A percentile compares a stretch with the other conserved stretches of the same genome.
These are phyloP conservation scores for Logfia minima DNA, from an alignment of 129 eudicot genomes.

Conservation along the genomic window DNA sequence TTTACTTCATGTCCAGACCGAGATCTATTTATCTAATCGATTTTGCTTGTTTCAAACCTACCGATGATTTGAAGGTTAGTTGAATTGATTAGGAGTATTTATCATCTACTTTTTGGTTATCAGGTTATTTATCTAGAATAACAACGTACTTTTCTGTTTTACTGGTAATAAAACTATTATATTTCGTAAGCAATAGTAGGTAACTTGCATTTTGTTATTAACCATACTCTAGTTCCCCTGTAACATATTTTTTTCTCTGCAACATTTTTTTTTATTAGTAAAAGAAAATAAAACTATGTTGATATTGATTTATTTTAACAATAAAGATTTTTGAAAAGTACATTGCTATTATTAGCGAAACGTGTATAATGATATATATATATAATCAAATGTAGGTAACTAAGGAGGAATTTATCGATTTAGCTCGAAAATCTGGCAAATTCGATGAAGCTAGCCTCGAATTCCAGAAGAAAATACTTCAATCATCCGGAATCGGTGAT, in stretches of 20 bases:
- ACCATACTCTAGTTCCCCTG: neutral
- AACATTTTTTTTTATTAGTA: neutral
- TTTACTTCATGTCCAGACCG: constrained; percentile 82
- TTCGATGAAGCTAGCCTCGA: constrained; percentile 74
- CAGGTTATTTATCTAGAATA: neutral
- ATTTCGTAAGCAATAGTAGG: neutral
- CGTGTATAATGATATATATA: neutral
- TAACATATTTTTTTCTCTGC: neutral
- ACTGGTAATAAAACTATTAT: neutral
- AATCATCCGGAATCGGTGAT: constrained; percentile 89
- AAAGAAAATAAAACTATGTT: no score
- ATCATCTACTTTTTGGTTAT: neutral
- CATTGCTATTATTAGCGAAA: neutral
- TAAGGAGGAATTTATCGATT: constrained; percentile 75
- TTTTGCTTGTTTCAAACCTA: constrained; percentile 84
- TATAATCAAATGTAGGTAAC: constrained; percentile 51
- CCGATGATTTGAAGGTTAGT: constrained; percentile 80
- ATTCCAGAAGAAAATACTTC: constrained; percentile 71
- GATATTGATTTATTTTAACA: neutral
- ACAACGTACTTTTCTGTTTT: neutral
- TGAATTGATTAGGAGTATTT: neutral
- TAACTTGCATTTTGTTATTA: neutral
- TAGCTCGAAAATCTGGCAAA: constrained; percentile 80
- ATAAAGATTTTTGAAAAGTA: neutral
- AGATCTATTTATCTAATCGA: constrained; percentile 80